These are phyloP conservation scores for Neonectria sp. DNA, from an alignment of 2,329 filamentous ascomycete species.

Conservation along the genomic window DNA sequence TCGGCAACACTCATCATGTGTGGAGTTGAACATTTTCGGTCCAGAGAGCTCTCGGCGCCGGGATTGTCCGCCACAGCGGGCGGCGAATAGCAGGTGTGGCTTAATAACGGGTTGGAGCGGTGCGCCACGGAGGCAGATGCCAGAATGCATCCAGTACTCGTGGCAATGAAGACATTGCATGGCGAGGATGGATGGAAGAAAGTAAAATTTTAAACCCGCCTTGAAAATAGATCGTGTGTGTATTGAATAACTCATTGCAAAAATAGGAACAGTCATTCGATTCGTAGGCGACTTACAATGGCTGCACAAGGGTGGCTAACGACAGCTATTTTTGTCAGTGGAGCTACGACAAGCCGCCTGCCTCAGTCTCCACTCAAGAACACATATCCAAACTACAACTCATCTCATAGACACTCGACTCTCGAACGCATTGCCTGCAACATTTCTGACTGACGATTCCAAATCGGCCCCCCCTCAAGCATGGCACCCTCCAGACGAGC, in stretches of 20 bases:
- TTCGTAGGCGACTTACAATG: background rate
- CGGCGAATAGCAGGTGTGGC: conserved; percentile 1
- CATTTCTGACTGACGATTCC: conserved; percentile 13
- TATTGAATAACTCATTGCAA: background rate
- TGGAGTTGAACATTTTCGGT: conserved; percentile 40
- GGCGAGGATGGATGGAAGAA: background rate
- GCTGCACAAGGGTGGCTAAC: conserved; percentile 12
- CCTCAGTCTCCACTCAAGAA: conserved; percentile 35
- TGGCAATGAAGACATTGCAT: background rate
- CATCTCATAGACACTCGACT: conserved; percentile 26
- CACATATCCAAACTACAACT: conserved; percentile 31
- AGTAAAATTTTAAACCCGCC: background rate
- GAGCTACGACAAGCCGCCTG: conserved; percentile 13
- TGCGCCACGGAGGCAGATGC: conserved; percentile 6
- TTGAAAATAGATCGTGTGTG: background rate
- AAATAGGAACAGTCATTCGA: background rate
- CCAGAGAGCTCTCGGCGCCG: conserved; percentile 33
- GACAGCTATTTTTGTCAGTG: conserved; percentile 31
- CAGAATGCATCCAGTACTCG: background rate
- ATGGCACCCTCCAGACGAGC: conserved; percentile 55
- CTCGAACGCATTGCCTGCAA: conserved; percentile 19
- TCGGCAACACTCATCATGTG: conserved; percentile 26
- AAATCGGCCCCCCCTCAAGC: background rate
- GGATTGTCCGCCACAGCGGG: conserved; percentile 44
- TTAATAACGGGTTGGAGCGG: background rate